phyloP scores from a whole-genome alignment of 306 rosid species.

The peach (Prunus persica) region DNA sequence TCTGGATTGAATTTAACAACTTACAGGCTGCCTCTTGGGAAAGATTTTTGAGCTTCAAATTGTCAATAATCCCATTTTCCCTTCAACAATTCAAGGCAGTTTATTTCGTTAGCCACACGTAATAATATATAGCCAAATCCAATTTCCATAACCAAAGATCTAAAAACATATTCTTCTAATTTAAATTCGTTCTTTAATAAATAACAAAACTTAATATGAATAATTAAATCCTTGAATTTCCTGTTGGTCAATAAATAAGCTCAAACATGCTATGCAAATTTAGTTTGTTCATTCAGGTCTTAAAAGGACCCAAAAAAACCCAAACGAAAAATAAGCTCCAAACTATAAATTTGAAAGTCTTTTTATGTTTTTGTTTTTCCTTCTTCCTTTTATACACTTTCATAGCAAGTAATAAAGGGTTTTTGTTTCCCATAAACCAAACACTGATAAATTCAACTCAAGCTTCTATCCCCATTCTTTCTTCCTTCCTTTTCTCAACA shows the following conservation, averaged over 20 bases:
- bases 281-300: not conserved
- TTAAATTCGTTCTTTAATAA: not conserved
- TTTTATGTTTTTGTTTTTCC: not conserved
- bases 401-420: not conserved
- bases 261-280: not conserved
- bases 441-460: not conserved
- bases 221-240: not conserved
- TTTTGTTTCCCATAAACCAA: not conserved
- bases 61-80: slow-evolving; percentile 50
- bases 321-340: not conserved
- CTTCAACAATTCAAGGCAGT: slow-evolving; percentile 39
- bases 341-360: not conserved
- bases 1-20: slow-evolving; percentile 19
- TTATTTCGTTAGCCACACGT: slow-evolving; percentile 1
- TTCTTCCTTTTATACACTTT: not conserved
- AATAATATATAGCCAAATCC: not conserved
- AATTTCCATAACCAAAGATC: not conserved
- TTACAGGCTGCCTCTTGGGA: slow-evolving; percentile 67
- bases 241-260: not conserved
- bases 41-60: slow-evolving; percentile 41
- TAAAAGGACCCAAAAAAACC: not conserved
- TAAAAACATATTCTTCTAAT: not conserved
- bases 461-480: not conserved
- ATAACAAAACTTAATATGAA: not conserved
- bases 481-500: not conserved